Evolutionary conservation across 2,329 filamentous ascomycete species (phyloP), one percentile per base, ranked within the genome.

Genomic region (Colletotrichum sansevieriae): DNA sequence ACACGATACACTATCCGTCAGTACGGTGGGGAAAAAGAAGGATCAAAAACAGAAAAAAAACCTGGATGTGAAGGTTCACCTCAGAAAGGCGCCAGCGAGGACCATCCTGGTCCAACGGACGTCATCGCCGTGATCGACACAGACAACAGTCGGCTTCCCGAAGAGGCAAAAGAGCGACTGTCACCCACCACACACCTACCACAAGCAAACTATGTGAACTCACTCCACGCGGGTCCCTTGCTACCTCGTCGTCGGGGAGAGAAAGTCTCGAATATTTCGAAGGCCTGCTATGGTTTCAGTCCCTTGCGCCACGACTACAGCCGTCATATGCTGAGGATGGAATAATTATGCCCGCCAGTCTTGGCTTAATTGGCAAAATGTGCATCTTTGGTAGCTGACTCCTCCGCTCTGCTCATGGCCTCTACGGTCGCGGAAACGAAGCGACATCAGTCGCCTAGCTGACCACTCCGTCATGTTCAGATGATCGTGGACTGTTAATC

Each of bases 91-190:
- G 18, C 18, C 18, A 18, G 18, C 18, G 18, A 18, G 18, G 18
- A 18, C 18, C 18, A 18, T 18, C 18, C 61, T 54, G 47, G 35
- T 49, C 49, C 41, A 54, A 54, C 49, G 62, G 62, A 68, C 66
- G 66, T 68, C 66, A 68, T 68, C 55, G 49, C 43, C 55, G 41
- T 56, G 55, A 61, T 68, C 66, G 66, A 65, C 62, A 66, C 35
- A 62, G 66, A 61, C 55, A 49, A 56, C 62, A 66, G 56, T 55
- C 55, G 47, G 62, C 43, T 68, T 60, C 66, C 66, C 55, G 33
- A 68, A 68, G 20, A 49, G 66, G 66, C 52, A 68, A 68, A 55
- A 18, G 62, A 65, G 63, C 66, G 49, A 35, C 55, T 55, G 47
- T 59, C 56, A 43, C 29, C 39, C 52, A 37, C 52, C 46, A 54